phyloP scores from a whole-genome alignment of 2,329 filamentous ascomycete genomes.

The Colletotrichum chrysophilum region DNA sequence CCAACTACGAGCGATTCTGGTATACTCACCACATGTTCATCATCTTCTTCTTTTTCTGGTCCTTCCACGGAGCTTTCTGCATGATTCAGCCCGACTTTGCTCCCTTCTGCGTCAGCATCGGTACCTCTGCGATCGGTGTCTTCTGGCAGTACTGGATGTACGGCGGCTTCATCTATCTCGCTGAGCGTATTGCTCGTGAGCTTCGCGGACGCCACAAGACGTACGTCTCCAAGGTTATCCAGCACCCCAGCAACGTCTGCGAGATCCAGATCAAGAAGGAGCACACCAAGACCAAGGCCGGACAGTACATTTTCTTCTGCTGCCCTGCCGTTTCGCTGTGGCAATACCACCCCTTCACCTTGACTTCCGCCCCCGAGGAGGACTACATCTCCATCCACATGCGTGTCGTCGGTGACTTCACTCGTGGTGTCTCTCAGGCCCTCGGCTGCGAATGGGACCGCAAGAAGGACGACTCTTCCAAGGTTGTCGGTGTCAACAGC shows the following conservation, averaged over 20 bases:
- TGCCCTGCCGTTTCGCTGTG: constrained; percentile 85
- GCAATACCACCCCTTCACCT: constrained; percentile 88
- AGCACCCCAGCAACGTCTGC: constrained; percentile 87
- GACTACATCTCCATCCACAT: constrained; percentile 90
- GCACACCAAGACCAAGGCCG: constrained; percentile 79
- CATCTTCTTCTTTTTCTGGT: constrained; percentile 89
- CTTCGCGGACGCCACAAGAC: constrained; percentile 82
- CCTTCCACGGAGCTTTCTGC: constrained; percentile 87
- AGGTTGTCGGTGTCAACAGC: constrained; percentile 72
- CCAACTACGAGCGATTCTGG: constrained; percentile 91
- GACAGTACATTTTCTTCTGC: constrained; percentile 89
- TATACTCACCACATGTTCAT: constrained; percentile 89
- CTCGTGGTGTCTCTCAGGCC: constrained; percentile 69
- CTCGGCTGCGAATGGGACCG: constrained; percentile 78
- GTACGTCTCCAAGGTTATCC: constrained; percentile 86
- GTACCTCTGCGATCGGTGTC: constrained; percentile 70
- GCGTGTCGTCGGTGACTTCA: constrained; percentile 84
- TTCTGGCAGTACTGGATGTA: constrained; percentile 94
- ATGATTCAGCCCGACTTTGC: constrained; percentile 88
- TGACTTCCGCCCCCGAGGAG: constrained; percentile 87
- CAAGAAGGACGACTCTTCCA: constrained; percentile 62
- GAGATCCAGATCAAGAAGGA: constrained; percentile 95
- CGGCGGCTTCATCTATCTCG: constrained; percentile 79
- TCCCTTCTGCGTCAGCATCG: constrained; percentile 76
- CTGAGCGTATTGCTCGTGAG: constrained; percentile 80